Conservation (phyloP, 2,329 filamentous ascomycete genomes). For the Intubia oerlemansii region DNA sequence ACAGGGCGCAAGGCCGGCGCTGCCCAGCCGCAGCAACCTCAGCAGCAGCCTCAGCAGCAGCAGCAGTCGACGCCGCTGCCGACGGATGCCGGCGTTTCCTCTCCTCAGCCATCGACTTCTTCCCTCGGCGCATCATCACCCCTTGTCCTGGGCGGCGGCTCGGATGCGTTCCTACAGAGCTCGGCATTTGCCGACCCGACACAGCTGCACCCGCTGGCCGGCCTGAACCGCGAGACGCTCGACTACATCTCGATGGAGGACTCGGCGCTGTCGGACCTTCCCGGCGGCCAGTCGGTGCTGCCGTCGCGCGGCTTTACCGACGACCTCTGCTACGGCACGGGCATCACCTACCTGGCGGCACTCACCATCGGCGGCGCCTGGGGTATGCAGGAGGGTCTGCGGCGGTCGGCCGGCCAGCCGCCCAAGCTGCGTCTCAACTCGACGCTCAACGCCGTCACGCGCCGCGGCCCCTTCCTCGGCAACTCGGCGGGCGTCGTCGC, state of each 20-base stretch:
- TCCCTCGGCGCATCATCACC: constrained; percentile 48
- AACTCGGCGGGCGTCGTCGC: constrained; percentile 93
- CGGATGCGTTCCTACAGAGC: constrained; percentile 62
- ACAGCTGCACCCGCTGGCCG: constrained; percentile 78
- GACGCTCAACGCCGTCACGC: constrained; percentile 81
- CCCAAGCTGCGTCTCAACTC: constrained; percentile 88
- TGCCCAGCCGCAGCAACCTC: background rate
- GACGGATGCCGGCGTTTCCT: constrained; percentile 27
- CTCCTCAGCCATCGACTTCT: background rate
- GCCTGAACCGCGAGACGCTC: constrained; percentile 76
- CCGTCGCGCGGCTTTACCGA: constrained; percentile 95
- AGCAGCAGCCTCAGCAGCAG: constrained; percentile 1
- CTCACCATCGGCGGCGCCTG: constrained; percentile 72
- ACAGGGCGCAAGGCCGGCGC: constrained; percentile 30
- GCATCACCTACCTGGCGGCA: constrained; percentile 79
- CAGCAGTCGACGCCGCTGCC: background rate
- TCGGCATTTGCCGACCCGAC: constrained; percentile 68
- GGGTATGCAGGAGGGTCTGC: constrained; percentile 79
- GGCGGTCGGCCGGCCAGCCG: constrained; percentile 52
- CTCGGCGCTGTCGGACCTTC: constrained; percentile 65
- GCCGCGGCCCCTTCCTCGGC: constrained; percentile 82
- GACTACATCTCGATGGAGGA: constrained; percentile 95
- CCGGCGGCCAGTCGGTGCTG: constrained; percentile 67
- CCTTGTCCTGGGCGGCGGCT: too few relatives aligned
- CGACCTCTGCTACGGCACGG: constrained; percentile 93